Base-by-base conservation (phyloP, 305 asterid genomes). In the Petunia hybrid region DNA sequence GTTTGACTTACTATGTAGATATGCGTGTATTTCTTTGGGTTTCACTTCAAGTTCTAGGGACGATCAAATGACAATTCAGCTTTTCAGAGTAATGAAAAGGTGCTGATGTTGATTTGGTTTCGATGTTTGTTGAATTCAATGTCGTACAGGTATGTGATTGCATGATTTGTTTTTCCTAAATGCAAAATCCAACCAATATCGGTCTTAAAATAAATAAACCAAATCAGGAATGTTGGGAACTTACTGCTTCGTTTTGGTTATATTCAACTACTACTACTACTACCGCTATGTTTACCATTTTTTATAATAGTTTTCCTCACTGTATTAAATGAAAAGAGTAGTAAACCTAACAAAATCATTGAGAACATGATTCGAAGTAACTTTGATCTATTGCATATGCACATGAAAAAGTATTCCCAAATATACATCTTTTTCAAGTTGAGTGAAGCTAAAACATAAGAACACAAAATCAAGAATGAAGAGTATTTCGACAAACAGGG, bases 401-500 rank as follows among this genome's bases (percentile, higher is more conserved):
- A 22, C 31, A 22, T 22, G 31, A 22, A 22, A 22, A 22, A 22
- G 31, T 22, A 22, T 22, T 22, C 31, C 31, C 31, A 22, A 22
- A 22, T 22, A 22, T 22, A 22, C 31, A 22, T 22, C 31, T 22
- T 22, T 22, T 22, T 51, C 2, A 4, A 41, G 57, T 16, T 8
- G 5, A 56, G 4, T 4, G 76, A 76, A 53, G 3, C 38, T 38
- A 57, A 36, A 36, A n/a, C 40, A 77, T 6, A 13, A 1, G 48
- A 41, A 60, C 14, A 31, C 12, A 56, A 22, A 45, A 2, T 42
- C 35, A 48, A 3, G 56, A 8, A 42, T 22, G 57, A 5, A 77
- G 80, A 79, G 83, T 65, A 60, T 78, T 70, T 42, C 90, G 67
- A 55, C 90, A 87, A 53, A 87, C 80, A 1, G 90, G 90, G 8